Evolutionary conservation across 176 grass and related monocot species (phyloP), one percentile per base, ranked within the genome.

Genomic region (Calamus simplicifolius): DNA sequence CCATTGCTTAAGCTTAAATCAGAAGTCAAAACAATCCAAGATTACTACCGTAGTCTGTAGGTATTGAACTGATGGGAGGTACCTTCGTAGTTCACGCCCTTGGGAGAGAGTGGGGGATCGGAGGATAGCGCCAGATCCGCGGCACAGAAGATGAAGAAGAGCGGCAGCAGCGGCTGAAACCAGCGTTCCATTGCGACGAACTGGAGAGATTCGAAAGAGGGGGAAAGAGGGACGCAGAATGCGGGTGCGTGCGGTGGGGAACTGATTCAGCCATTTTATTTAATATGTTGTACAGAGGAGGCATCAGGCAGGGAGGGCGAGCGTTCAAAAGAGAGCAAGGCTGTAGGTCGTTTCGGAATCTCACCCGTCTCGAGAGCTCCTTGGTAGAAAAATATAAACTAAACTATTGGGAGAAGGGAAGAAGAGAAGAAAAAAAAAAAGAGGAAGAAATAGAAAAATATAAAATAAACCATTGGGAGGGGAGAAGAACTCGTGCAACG

Each of bases 41-140:
- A 5, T 21, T 49, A 38, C 18, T 57, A 56, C 4, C n/a, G 49
- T 18, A 18, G 21, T 5, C 4, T 25, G 3, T 3, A 51, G 3
- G 53, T 17, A 54, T n/a, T 15, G 29, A 15, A 8, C 1, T 13
- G 28, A 21, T 54, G 59, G 4, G 10, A 51, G 27, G 51, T 73
- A 90, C 87, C 83, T 85, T 92, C 87, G 75, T 92, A 92, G 87
- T 98, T 98, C 73, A 98, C 74, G 59, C 93, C 87, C 63, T 92
- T 92, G 67, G 93, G 93, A 59, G 93, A 97, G 19, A 98, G 81
- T 74, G 81, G 84, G 49, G 84, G 87, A 70, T 98, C 87, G 48
- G 75, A 72, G 51, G 81, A 83, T 17, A 51, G 68, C 3, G 31
- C 80, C 4, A 31, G 62, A 0, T 29, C 25, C 4, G 48, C 61